Percentiles rank a stretch among this genome's conserved stretches.
Conservation (phyloP, 106 monocot species). For the Acorus calamus region DNA sequence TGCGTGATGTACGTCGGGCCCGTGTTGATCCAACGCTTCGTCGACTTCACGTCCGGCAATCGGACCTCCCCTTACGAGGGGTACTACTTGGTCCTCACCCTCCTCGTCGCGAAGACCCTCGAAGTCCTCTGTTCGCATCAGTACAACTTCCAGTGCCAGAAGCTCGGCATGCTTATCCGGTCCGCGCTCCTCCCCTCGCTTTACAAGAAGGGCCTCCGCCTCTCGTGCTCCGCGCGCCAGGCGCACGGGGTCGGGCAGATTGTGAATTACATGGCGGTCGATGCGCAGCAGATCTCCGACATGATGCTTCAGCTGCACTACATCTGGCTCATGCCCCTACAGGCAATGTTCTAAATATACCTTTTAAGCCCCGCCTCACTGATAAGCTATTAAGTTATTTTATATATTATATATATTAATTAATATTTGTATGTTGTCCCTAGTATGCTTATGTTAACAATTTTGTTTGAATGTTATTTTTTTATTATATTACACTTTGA, state of each 20-base stretch:
- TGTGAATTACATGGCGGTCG: slow-evolving; percentile 97
- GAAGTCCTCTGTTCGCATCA: slow-evolving; percentile 83
- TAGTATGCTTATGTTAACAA: too few species aligned
- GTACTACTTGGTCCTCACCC: slow-evolving; percentile 43
- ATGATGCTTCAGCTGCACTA: slow-evolving; percentile 96
- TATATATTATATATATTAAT: too few species aligned
- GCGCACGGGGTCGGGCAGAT: slow-evolving; percentile 85
- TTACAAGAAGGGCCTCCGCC: slow-evolving; percentile 74
- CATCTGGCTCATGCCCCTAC: slow-evolving; percentile 68
- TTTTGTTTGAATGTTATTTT: too few species aligned
- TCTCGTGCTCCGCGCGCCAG: slow-evolving; percentile 78
- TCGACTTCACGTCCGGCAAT: slow-evolving; percentile 39
- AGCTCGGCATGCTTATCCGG: slow-evolving; percentile 87
- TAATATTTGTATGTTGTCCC: too few species aligned
- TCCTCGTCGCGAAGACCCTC: slow-evolving; percentile 64
- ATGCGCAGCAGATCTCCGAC: slow-evolving; percentile 97
- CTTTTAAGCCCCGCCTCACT: too few species aligned
- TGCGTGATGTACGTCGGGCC: slow-evolving; percentile 92
- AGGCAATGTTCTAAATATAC: too few species aligned
- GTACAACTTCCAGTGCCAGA: slow-evolving; percentile 93
- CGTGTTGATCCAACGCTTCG: slow-evolving; percentile 59
- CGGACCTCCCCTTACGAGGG: slow-evolving; percentile 36
- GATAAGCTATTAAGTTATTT: too few species aligned
- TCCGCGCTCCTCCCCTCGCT: slow-evolving; percentile 70
- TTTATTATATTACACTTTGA: too few species aligned